phyloP scores from a whole-genome alignment of 371 early-diverging fungal species.

The Syncephalastrum racemosum region DNA sequence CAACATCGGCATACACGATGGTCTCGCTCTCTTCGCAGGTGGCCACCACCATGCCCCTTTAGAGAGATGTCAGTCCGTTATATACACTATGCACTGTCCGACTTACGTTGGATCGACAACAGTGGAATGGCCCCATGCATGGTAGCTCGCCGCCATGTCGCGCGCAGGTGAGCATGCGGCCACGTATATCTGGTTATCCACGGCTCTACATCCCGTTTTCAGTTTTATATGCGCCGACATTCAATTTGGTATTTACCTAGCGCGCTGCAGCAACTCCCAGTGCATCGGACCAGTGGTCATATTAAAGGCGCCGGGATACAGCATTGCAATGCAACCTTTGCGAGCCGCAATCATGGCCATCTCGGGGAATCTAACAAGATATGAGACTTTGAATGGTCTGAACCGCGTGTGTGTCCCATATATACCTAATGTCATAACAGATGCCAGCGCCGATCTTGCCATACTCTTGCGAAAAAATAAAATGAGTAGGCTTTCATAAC shows the following conservation, averaged over 20 bases:
- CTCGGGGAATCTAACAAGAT: conserved; percentile 77
- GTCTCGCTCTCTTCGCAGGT: conserved; percentile 77
- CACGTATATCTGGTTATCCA: conserved; percentile 80
- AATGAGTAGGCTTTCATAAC: conserved; percentile 5
- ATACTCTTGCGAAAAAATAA: conserved; percentile 45
- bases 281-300: conserved; percentile 92
- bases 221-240: background rate
- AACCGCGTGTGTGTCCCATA: background rate
- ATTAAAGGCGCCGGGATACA: conserved; percentile 97
- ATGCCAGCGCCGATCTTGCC: conserved; percentile 92
- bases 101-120: conserved; percentile 80
- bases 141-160: conserved; percentile 72
- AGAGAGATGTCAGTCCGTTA: background rate
- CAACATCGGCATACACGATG: conserved; percentile 84
- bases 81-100: background rate
- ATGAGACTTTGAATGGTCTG: background rate
- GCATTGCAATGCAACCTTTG: conserved; percentile 86
- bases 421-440: conserved; percentile 88
- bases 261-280: conserved; percentile 92
- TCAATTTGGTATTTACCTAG: conserved; percentile 58
- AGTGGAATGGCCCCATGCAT: conserved; percentile 95
- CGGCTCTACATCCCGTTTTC: conserved; percentile 37
- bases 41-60: conserved; percentile 63
- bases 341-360: conserved; percentile 92
- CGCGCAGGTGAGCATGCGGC: conserved; percentile 95